These are phyloP conservation scores for Macadamia integrifolia DNA, from an alignment of 164 flowering plant species.

Conservation along the genomic window DNA sequence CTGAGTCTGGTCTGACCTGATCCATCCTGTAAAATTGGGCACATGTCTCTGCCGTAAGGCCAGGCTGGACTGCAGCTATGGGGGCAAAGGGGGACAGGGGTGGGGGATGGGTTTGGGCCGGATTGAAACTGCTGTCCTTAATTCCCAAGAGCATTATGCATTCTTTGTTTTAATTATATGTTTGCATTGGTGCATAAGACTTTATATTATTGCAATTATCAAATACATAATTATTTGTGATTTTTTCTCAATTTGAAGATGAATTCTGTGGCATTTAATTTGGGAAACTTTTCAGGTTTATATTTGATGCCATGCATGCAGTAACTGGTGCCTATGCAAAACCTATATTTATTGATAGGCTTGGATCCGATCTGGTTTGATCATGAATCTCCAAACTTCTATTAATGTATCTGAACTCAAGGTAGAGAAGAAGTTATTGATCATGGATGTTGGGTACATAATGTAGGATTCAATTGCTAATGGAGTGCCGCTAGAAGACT, in stretches of 20 bases:
- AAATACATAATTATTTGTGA: neutral
- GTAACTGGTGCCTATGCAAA: conserved; percentile 98
- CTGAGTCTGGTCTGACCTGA: no score
- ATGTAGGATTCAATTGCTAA: conserved; percentile 78
- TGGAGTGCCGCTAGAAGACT: conserved; percentile 94
- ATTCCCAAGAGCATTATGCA: no score
- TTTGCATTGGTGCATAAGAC: no score
- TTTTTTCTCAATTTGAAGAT: neutral
- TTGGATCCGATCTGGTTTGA: conserved; percentile 77
- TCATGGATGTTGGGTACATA: conserved; percentile 16
- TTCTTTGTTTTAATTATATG: neutral
- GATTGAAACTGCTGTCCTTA: no score
- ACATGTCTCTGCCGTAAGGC: no score
- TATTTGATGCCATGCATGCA: conserved; percentile 99
- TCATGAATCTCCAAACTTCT: conserved; percentile 6
- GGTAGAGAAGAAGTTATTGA: conserved; percentile 12
- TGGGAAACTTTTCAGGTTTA: conserved; percentile 72
- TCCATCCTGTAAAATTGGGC: no score
- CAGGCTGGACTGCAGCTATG: no score
- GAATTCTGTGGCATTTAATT: neutral
- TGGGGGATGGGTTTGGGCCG: no score
- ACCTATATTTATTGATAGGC: conserved; percentile 88
- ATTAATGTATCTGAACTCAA: neutral
- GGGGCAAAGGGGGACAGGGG: no score
- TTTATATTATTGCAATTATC: neutral